A percentile compares a stretch with the other conserved stretches of the same genome.
Evolutionary conservation across 345 rosid genomes (phyloP).

Genomic region (Melastoma malabathricum): DNA sequence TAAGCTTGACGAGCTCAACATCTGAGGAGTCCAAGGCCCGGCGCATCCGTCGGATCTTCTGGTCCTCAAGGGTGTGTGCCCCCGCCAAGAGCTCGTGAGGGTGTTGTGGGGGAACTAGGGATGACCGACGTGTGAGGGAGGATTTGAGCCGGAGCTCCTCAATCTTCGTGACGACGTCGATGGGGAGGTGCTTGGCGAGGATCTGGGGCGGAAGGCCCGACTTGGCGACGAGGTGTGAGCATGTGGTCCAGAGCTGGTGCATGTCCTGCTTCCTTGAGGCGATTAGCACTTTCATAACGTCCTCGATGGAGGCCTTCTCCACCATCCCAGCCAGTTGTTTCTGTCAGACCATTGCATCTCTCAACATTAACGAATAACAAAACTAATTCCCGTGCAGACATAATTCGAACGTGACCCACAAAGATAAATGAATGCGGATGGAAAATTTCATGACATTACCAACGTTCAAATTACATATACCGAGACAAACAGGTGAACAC

Average conservation of each 20-base stretch:
- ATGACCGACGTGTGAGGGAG: conserved; percentile 16
- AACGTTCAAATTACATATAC: too few relatives aligned
- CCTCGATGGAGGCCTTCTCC: conserved; percentile 94
- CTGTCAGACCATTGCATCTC: too few relatives aligned
- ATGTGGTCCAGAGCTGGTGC: conserved; percentile 94
- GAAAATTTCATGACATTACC: too few relatives aligned
- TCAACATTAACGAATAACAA: too few relatives aligned
- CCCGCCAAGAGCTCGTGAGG: conserved; percentile 20
- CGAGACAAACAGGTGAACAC: too few relatives aligned
- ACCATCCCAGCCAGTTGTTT: conserved; percentile 90
- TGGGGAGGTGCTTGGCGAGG: conserved; percentile 35
- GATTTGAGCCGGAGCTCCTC: conserved; percentile 36
- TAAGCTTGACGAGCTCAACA: conserved; percentile 56
- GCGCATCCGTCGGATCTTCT: conserved; percentile 85
- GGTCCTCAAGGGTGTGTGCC: conserved; percentile 80
- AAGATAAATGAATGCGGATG: too few relatives aligned
- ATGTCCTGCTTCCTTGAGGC: conserved; percentile 97
- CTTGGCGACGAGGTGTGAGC: conserved; percentile 93
- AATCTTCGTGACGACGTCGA: conserved; percentile 39
- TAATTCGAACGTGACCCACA: too few relatives aligned
- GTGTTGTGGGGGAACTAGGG: conserved; percentile 13
- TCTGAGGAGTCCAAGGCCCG: conserved; percentile 91
- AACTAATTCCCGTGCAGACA: too few relatives aligned
- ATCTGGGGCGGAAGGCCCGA: conserved; percentile 45
- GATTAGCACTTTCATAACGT: conserved; percentile 89